Conservation (phyloP, 208 protist species). For the Leishmania major region DNA sequence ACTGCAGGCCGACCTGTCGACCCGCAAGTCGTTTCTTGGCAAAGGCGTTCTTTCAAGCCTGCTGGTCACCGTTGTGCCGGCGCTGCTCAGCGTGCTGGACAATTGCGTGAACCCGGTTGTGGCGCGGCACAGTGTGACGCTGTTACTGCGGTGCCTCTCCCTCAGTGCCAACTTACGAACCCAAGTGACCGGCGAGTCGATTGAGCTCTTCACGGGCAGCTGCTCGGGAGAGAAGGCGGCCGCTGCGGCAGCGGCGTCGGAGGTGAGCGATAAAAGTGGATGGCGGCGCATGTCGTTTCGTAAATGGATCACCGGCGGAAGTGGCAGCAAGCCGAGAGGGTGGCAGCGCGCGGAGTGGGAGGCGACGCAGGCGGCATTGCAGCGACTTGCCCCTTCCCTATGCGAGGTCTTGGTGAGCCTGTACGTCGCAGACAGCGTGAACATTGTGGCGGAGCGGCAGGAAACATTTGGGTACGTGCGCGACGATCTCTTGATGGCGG, state of each 20-base stretch:
- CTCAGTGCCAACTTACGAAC: conserved; percentile 46
- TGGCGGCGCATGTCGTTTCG: conserved; percentile 12
- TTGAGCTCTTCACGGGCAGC: conserved; percentile 4
- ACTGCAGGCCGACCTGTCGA: conserved; percentile 27
- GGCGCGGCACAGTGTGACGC: conserved; percentile 62
- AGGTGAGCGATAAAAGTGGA: conserved; percentile 6
- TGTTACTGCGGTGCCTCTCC: conserved; percentile 68
- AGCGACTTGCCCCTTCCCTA: conserved; percentile 27
- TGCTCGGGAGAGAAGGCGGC: neutral
- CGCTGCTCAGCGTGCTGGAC: conserved; percentile 50
- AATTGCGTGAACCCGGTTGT: conserved; percentile 75
- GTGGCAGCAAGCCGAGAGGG: neutral
- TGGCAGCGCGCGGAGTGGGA: conserved; percentile 36
- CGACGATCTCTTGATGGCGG: conserved; percentile 33
- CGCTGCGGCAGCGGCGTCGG: neutral
- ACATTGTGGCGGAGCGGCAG: conserved; percentile 32
- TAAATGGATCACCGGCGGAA: conserved; percentile 20
- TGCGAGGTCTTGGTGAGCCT: conserved; percentile 30
- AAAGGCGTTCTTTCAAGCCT: conserved; percentile 42
- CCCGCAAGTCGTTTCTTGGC: conserved; percentile 35
- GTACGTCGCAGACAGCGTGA: conserved; percentile 18
- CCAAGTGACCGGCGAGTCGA: conserved; percentile 22
- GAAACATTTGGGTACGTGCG: conserved; percentile 28
- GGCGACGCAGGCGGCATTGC: conserved; percentile 22
- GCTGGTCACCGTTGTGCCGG: conserved; percentile 50